Base-by-base conservation (phyloP, 768 basidiomycete genomes). In the Peribolospora baueri region DNA sequence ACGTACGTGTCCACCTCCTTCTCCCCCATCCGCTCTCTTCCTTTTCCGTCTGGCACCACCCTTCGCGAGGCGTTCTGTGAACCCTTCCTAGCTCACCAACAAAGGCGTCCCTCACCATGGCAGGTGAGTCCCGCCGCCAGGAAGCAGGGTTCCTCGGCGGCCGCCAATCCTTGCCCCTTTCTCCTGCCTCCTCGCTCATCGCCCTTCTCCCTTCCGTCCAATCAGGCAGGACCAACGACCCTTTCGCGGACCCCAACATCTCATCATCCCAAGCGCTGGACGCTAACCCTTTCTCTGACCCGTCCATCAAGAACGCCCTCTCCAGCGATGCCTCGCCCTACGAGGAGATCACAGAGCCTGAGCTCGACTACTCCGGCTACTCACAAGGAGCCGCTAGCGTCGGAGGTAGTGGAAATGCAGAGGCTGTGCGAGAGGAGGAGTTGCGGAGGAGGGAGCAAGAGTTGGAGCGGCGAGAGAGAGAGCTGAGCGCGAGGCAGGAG, bases 261-360 rank as follows among this genome's bases (percentile, higher is more conserved):
- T 25, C 25, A 25, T 25, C 25, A 25, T 25, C 25, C 25, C 25
- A 25, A 25, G 83, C 83, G 3, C 79, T 87, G 51, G 85, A 86
- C 65, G 52, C 45, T 38, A 90, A 90, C 67, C 85, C 85, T 2
- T 90, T 90, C 65, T 84, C 85, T 62, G 86, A 90, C 74, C 83
- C 82, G 41, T 63, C 71, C 1, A 46, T 61, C 11, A 51, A 55
- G 14, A 9, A 6, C 1, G 58, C 54, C 1, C 51, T 56, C 7
- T 54, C 53, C 2, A 37, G 11, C 7, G 36, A 42, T 0, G 42
- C 49, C 8, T 46, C 52, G 25, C 37, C 55, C 13, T 48, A 51
- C 43, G n/a, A 37, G 13, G 49, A 46, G 43, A 37, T 46, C 25
- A 25, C 5, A 4, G 36, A 14, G 38, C 14, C 48, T 38, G 42